Base-by-base conservation (phyloP, 495 filamentous ascomycete species). In the Thermochaetoides thermophila region DNA sequence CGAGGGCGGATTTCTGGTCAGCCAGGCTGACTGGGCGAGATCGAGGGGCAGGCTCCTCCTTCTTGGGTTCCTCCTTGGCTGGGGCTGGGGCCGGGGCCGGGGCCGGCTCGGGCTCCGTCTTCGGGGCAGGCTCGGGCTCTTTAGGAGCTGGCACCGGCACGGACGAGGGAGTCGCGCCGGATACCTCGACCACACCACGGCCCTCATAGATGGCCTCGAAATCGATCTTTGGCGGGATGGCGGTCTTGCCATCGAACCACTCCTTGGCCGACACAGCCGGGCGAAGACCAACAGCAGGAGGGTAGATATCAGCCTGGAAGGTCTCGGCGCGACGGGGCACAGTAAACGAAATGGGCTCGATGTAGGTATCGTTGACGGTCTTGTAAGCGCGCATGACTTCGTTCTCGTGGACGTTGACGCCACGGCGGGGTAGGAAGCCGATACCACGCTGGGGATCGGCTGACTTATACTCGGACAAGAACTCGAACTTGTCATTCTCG, bases 261-360 rank as follows among this genome's bases (percentile, higher is more conserved):
- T 95, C 83, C 13, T 67, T 58, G 9, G 83, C 66, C 27, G 74
- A 74, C 55, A 92, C 73, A 29, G 80, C 85, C 7, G 87, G 73
- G 49, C 81, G 84, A 5, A 71, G 26, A 27, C 87, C 86, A 40
- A 64, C 57, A 5, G 81, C 73, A 3, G 87, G 84, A 12, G 86
- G 91, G 52, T 82, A 97, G 45, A 97, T 95, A 48, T 97, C 89
- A 30, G 81, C 81, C 60, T 97, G 89, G 72, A 96, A 97, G 29
- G 76, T 81, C 59, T 97, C 89, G n/a, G 89, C 81, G 24, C 85
- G 71, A 17, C 89, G 79, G 31, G 91, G 91, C 1, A 95, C 89
- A 34, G 93, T 87, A 59, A 97, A 97, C 0, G 91, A 94, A 47
- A 97, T 78, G 7, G 89, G 89, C 51, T 97, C 87, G 46, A 97